Evolutionary conservation across 768 basidiomycete genomes (phyloP), one percentile per base, ranked within the genome.

Genomic region (Boletus insuetus): DNA sequence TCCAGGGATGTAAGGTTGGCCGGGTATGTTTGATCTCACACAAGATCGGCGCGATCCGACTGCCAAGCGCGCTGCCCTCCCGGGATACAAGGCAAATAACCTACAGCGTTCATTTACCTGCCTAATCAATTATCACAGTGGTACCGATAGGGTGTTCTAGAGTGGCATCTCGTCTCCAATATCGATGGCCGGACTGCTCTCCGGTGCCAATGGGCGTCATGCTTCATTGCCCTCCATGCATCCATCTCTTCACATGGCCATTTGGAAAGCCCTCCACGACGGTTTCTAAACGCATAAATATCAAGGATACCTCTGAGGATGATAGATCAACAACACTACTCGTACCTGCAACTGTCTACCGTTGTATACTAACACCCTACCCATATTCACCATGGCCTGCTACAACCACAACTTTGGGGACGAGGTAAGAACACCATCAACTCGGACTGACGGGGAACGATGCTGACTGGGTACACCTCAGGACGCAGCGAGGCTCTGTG

Each of bases 221-320:
- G 31, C 52, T 44, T 49, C 51, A 39, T 41, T 48, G 56, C 24
- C 46, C 59, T 67, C 58, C 67, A 57, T 34, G 29, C 46, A 37
- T 46, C 40, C 45, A 46, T 20, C 51, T 38, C 12, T 57, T 65
- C 61, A 59, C 67, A 58, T 54, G 40, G 48, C 22, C 53, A n/a
- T 37, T 56, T 62, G 58, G 58, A 47, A 55, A 41, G 62, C 56
- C 22, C 62, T 69, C 62, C 58, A 66, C 11, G 55, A 3, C 34
- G 10, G 40, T 24, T 50, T 51, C 46, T 44, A 42, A 45, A 34
- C 26, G 24, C 32, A 60, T 67, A 69, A 48, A 69, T 69, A 64
- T 47, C 29, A 16, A 24, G 38, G 39, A 19, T 24, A 3, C 19
- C n/a, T 50, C 51, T 56, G 32, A 37, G 17, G 44, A 44, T 22